Conservation (phyloP, 208 protist genomes). For the Leishmania tarentolae region DNA sequence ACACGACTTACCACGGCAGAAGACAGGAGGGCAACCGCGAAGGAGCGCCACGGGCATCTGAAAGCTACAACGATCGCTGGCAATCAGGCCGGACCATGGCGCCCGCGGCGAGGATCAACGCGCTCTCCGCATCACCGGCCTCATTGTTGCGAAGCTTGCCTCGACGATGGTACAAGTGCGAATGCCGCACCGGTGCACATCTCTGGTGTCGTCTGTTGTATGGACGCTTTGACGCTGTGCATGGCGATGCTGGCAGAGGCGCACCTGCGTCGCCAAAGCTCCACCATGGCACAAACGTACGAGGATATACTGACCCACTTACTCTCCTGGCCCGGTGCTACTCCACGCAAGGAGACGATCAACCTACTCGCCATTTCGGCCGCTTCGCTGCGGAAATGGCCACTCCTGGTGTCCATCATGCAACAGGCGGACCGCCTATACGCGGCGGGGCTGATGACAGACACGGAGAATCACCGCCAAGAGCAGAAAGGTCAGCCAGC, state of each 20-base stretch:
- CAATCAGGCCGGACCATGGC: conserved; percentile 13
- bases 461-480: not conserved
- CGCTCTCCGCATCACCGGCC: conserved; percentile 34
- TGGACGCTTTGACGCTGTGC: conserved; percentile 55
- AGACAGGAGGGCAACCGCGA: conserved; percentile 3
- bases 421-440: conserved; percentile 40
- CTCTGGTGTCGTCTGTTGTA: conserved; percentile 32
- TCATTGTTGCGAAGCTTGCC: conserved; percentile 32
- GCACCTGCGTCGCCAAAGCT: conserved; percentile 25
- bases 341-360: conserved; percentile 52
- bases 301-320: conserved; percentile 58
- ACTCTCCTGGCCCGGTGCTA: conserved; percentile 41
- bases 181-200: conserved; percentile 16
- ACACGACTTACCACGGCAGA: conserved; percentile 20
- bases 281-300: conserved; percentile 27
- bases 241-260: conserved; percentile 48
- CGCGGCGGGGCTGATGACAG: conserved; percentile 9
- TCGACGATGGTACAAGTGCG: not conserved
- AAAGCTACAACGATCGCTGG: not conserved
- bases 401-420: conserved; percentile 50
- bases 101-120: conserved; percentile 10
- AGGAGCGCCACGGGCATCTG: not conserved
- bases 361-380: conserved; percentile 57
- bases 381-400: conserved; percentile 53
- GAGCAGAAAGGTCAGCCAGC: too few relatives aligned